Conservation (phyloP, 2,329 filamentous ascomycete genomes). For the Ophiocordyceps camponoti-leonardi region DNA sequence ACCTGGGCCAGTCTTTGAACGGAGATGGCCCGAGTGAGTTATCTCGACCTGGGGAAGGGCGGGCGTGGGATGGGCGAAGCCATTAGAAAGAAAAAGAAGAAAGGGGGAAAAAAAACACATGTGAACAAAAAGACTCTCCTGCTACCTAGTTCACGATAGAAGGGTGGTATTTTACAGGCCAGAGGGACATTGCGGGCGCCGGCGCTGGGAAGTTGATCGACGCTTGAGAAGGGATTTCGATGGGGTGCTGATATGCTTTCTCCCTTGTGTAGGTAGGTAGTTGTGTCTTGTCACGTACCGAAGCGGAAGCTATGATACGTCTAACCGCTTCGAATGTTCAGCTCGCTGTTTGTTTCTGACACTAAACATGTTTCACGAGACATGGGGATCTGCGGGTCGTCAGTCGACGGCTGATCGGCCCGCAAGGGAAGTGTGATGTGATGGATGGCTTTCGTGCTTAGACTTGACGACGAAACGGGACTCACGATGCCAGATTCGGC, state of each 20-base stretch:
- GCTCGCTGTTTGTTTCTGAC: not conserved
- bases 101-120: not conserved
- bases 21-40: conserved; percentile 5
- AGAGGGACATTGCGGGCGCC: not conserved
- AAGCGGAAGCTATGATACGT: not conserved
- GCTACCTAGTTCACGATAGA: not conserved
- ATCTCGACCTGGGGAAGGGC: not conserved
- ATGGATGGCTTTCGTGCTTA: not conserved
- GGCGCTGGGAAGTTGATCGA: not conserved
- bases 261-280: not conserved
- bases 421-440: not conserved
- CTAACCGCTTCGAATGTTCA: not conserved
- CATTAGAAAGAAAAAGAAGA: not conserved
- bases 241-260: not conserved
- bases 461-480: not conserved
- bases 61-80: not conserved
- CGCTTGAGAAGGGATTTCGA: not conserved
- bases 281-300: not conserved
- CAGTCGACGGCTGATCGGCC: not conserved
- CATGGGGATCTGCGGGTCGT: too few species aligned
- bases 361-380: not conserved
- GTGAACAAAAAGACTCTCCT: not conserved
- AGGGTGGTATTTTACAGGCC: not conserved
- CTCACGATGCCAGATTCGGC: not conserved
- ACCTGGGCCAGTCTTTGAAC: conserved; percentile 43